These are phyloP conservation scores for Cladophialophora chaetospira DNA, from an alignment of 2,329 filamentous ascomycete genomes.

Conservation along the genomic window DNA sequence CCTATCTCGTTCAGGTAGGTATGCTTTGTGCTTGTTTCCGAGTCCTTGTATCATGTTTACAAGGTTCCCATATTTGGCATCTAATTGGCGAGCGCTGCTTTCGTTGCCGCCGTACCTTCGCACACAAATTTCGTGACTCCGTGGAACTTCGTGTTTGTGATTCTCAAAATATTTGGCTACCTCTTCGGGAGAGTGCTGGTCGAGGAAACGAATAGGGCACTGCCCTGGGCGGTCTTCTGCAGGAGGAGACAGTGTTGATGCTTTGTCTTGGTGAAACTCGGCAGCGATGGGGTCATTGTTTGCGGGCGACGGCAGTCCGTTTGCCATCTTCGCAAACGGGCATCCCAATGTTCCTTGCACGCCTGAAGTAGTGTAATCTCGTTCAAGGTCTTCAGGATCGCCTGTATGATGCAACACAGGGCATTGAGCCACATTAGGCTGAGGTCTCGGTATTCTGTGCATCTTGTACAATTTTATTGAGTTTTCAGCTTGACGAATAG, in stretches of 20 bases:
- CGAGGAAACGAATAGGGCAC: slow-evolving; percentile 89
- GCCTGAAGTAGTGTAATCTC: slow-evolving; percentile 86
- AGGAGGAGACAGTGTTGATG: slow-evolving; percentile 52
- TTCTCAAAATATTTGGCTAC: slow-evolving; percentile 91
- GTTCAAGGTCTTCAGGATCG: slow-evolving; percentile 62
- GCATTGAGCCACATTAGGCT: slow-evolving; percentile 15
- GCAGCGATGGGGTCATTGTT: slow-evolving; percentile 55
- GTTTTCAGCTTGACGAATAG: slow-evolving; percentile 15
- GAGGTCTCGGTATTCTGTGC: slow-evolving; percentile 8
- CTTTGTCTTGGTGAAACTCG: slow-evolving; percentile 46
- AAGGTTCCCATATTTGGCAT: slow-evolving; percentile 90
- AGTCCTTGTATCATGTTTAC: slow-evolving; percentile 94
- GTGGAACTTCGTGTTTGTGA: slow-evolving; percentile 91
- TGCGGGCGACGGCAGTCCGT: slow-evolving; percentile 44
- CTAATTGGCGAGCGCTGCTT: slow-evolving; percentile 80
- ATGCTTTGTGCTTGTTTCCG: slow-evolving; percentile 82
- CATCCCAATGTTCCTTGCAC: slow-evolving; percentile 78
- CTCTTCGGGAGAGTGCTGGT: slow-evolving; percentile 90
- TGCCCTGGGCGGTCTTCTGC: slow-evolving; percentile 59
- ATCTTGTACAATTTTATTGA: slow-evolving; percentile 20
- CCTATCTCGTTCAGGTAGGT: slow-evolving; percentile 66
- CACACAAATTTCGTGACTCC: slow-evolving; percentile 91
- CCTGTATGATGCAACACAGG: slow-evolving; percentile 31
- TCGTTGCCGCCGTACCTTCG: slow-evolving; percentile 86
- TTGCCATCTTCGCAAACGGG: slow-evolving; percentile 67